Percentiles rank a stretch among this genome's conserved stretches.
Evolutionary conservation across 2,329 filamentous ascomycete genomes (phyloP).

Genomic region (Fusarium camptoceras): DNA sequence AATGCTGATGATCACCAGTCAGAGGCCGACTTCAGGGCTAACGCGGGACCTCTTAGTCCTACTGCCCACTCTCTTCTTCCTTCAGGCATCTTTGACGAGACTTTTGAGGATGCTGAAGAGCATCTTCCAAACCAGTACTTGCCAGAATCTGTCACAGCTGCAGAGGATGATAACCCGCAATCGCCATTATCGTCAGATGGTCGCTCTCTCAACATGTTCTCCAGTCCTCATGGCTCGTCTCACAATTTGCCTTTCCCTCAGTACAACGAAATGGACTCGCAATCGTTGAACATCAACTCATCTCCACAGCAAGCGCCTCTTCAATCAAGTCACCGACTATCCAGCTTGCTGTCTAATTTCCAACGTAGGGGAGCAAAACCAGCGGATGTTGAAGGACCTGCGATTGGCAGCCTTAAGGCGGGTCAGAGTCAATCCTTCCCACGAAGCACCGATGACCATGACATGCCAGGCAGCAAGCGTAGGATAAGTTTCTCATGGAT

Average conservation of each 20-base stretch:
- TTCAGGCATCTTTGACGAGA: conserved; percentile 72
- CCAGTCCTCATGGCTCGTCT: conserved; percentile 71
- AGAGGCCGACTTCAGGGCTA: conserved; percentile 71
- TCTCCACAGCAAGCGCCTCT: conserved; percentile 55
- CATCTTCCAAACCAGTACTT: conserved; percentile 46
- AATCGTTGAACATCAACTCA: conserved; percentile 54
- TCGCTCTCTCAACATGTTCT: conserved; percentile 67
- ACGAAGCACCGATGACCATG: conserved; percentile 67
- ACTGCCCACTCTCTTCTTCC: conserved; percentile 80
- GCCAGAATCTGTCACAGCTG: conserved; percentile 47
- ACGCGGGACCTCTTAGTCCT: conserved; percentile 79
- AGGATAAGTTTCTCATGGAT: conserved; percentile 73
- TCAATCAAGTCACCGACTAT: conserved; percentile 53
- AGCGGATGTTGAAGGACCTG: conserved; percentile 63
- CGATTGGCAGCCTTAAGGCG: conserved; percentile 75
- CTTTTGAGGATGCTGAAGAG: conserved; percentile 68
- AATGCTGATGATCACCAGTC: conserved; percentile 59
- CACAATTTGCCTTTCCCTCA: conserved; percentile 68
- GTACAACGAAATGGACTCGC: conserved; percentile 61
- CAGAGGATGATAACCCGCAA: conserved; percentile 63
- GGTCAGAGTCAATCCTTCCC: conserved; percentile 84
- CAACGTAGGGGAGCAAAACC: conserved; percentile 72
- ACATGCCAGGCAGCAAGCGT: conserved; percentile 64
- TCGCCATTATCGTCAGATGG: conserved; percentile 69
- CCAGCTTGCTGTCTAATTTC: conserved; percentile 69